Percentiles rank a stretch among this genome's conserved stretches.
Evolutionary conservation across 345 rosid genomes (phyloP).

Genomic region (Fremontodendron californicum): DNA sequence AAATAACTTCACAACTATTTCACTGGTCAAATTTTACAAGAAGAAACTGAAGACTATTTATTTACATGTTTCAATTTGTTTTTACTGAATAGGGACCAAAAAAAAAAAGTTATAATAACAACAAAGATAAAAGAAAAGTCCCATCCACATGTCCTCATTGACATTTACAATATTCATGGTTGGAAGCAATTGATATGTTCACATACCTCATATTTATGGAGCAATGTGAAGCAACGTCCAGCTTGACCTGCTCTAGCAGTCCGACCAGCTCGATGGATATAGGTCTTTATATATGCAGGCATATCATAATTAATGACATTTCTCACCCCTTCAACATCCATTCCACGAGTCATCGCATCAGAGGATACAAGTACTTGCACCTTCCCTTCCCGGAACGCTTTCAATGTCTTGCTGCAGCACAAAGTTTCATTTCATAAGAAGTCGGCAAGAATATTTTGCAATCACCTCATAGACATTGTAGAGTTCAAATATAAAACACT

Average conservation of each 20-base stretch:
- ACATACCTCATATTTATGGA: slow-evolving; percentile 45
- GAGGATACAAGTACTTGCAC: slow-evolving; percentile 90
- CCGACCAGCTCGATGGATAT: slow-evolving; percentile 92
- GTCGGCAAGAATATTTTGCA: background rate
- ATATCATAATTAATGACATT: slow-evolving; percentile 84
- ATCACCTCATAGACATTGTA: background rate
- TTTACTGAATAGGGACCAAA: background rate
- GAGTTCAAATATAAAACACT: background rate
- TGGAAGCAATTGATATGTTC: background rate
- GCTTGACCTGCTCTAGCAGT: slow-evolving; percentile 94
- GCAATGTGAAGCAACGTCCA: slow-evolving; percentile 84
- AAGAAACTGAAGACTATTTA: background rate
- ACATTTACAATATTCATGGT: background rate
- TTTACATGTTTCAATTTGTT: slow-evolving; percentile 6
- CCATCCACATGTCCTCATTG: background rate
- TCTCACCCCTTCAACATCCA: slow-evolving; percentile 91
- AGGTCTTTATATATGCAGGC: slow-evolving; percentile 76
- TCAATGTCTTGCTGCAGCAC: slow-evolving; percentile 70
- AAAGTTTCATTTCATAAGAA: slow-evolving; percentile 15
- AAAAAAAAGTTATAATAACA: background rate
- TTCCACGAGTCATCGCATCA: slow-evolving; percentile 96
- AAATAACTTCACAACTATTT: background rate
- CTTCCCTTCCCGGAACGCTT: slow-evolving; percentile 74
- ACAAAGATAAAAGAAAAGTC: background rate
- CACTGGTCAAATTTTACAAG: background rate